Evolutionary conservation across 306 rosid species (phyloP).

Genomic region (Gillenia trifoliata): DNA sequence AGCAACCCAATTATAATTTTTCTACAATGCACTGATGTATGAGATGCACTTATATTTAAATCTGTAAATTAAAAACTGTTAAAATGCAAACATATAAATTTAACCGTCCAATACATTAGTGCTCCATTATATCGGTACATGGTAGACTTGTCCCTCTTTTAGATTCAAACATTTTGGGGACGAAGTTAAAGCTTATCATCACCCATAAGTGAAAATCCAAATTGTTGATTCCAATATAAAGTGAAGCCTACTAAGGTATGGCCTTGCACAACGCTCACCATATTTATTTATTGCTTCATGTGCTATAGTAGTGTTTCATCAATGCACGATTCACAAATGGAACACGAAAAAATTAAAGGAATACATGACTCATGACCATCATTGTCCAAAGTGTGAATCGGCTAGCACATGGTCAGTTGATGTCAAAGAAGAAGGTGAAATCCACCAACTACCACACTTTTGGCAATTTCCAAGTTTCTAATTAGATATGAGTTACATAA

Average conservation of each 20-base stretch:
- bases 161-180: neutral
- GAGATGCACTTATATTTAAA: neutral
- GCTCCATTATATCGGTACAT: neutral
- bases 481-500: neutral
- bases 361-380: neutral
- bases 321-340: slow-evolving; percentile 9
- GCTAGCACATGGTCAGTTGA: neutral
- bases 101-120: neutral
- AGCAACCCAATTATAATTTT: neutral
- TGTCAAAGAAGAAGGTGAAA: neutral
- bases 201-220: neutral
- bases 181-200: neutral
- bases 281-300: slow-evolving; percentile 18
- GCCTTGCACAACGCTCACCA: neutral
- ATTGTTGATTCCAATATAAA: neutral
- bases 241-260: neutral
- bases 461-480: neutral
- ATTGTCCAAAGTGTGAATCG: neutral
- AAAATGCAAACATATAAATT: too few species aligned
- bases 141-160: neutral
- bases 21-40: too few species aligned
- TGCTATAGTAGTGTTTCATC: neutral
- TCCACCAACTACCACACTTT: neutral
- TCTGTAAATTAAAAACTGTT: too few species aligned
- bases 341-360: neutral